phyloP scores from a whole-genome alignment of 2,329 filamentous ascomycete genomes.

The Fusarium annulatum region DNA sequence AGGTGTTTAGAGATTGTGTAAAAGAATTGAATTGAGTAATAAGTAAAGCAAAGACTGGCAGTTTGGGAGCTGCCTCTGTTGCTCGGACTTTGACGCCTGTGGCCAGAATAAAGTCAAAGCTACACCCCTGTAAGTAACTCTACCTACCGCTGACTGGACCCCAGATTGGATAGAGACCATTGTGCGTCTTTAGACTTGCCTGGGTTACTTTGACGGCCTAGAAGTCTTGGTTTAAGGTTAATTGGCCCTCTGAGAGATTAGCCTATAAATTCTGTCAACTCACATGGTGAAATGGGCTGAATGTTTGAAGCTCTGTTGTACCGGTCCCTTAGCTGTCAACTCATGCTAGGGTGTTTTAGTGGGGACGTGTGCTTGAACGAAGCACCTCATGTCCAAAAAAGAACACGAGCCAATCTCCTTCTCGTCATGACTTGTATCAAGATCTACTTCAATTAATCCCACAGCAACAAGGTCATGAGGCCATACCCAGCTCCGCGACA shows the following conservation, averaged over 20 bases:
- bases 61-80: background rate
- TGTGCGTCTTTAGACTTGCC: background rate
- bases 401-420: constrained; percentile 38
- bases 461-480: constrained; percentile 40
- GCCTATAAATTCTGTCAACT: no score
- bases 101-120: background rate
- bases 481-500: constrained; percentile 25
- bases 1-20: background rate
- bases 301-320: background rate
- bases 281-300: background rate
- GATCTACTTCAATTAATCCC: background rate
- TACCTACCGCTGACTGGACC: background rate
- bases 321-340: background rate
- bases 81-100: background rate
- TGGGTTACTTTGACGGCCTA: no score
- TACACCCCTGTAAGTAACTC: background rate
- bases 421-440: constrained; percentile 31
- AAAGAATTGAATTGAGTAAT: background rate
- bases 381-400: constrained; percentile 21
- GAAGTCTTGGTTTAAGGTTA: rapidly evolving
- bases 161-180: background rate
- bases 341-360: constrained; percentile 26
- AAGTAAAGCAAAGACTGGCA: background rate
- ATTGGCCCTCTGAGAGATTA: no score
- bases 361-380: background rate